Evolutionary conservation across 2,329 filamentous ascomycete genomes (phyloP).

Genomic region (Diaporthe citriasiana): DNA sequence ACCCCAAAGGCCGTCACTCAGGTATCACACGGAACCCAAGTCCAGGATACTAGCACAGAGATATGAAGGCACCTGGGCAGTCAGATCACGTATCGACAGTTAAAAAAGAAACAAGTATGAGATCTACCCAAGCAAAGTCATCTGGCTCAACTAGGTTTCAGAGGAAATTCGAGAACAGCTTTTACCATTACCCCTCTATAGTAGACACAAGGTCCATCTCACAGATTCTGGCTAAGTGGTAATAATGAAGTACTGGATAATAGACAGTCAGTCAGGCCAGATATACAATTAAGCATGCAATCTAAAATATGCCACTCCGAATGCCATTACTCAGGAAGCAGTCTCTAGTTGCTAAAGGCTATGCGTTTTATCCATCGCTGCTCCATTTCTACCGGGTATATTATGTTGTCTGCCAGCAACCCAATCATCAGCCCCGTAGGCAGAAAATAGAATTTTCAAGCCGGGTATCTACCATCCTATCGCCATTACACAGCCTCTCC

Average conservation of each 20-base stretch:
- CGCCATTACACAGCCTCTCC: neutral
- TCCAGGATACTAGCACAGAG: conserved; percentile 2
- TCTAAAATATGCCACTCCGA: neutral
- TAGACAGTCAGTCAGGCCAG: conserved; percentile 1
- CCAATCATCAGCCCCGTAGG: neutral
- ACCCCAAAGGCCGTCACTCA: neutral
- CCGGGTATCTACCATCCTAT: neutral
- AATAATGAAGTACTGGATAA: neutral
- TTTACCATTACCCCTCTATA: neutral
- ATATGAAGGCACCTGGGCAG: neutral
- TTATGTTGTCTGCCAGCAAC: conserved; percentile 8
- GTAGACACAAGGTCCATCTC: conserved; percentile 13
- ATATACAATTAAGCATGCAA: neutral
- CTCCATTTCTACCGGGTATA: neutral
- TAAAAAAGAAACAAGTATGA: conserved; percentile 3
- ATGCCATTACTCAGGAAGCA: neutral
- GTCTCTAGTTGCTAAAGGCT: conserved; percentile 1
- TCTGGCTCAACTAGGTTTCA: neutral
- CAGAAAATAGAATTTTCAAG: conserved; percentile 1
- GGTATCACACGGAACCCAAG: neutral
- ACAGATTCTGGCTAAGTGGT: conserved; percentile 7
- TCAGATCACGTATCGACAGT: neutral
- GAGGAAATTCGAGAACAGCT: neutral
- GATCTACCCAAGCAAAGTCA: neutral
- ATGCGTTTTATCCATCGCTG: conserved; percentile 1